Evolutionary conservation across 2,329 filamentous ascomycete species (phyloP), one percentile per base, ranked within the genome.

Genomic region (Cyphellophora attinorum): DNA sequence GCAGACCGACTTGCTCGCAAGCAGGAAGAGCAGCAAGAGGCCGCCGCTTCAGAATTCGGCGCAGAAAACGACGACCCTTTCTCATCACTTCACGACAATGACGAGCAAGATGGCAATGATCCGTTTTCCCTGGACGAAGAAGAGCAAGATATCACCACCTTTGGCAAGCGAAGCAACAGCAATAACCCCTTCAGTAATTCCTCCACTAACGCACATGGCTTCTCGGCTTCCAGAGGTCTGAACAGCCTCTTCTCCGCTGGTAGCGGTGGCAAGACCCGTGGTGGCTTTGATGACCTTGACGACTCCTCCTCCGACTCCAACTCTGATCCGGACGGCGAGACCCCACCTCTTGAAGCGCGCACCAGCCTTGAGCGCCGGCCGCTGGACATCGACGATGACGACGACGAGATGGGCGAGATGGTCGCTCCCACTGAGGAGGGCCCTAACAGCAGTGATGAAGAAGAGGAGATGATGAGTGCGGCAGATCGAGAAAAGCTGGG

Each of bases 1-100:
- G 88, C 86, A n/a, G 83, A 84, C 10, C 77, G 88, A 10, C 70
- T 96, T 51, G 75, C 84, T 2, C 81, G 85, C 46, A 75, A 78
- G 45, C 60, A 67, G 5, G 59, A 65, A 15, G 56, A 67, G 2
- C 59, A 49, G 18, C 43, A 42, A 23, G 38, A 43, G 33, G 38
- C 44, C 27, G 37, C 45, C 16, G 40, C 45, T 5, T 51, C 54
- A 14, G 51, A 53, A 4, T 52, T 48, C 19, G 50, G 45, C 13
- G 44, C 48, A 6, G 50, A 52, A 33, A 41, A 34, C 3, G 47
- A 51, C 16, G 48, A 51, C 31, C 45, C 45, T 29, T 49, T 49
- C 31, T 40, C 47, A 31, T 41, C 41, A 6, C 61, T 62, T 3
- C 60, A 62, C 19, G 61, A 62, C 19, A 54, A 56, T 29, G 55